Percentiles rank a stretch among this genome's conserved stretches.
Evolutionary conservation across 202 grass and related monocot genomes (phyloP).

Genomic region (Carex arenaria): DNA sequence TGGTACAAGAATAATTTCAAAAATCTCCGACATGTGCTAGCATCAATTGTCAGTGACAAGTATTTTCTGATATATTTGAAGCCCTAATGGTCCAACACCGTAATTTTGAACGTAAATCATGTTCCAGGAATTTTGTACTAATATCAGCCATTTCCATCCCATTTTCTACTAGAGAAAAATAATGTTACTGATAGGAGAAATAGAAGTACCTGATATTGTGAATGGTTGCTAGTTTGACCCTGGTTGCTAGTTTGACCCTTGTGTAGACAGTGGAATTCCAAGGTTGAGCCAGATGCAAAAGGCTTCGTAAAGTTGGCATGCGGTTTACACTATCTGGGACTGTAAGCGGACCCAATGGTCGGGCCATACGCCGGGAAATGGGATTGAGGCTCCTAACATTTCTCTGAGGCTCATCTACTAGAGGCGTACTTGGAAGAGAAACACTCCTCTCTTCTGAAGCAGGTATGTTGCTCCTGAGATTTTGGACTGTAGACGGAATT

Average conservation of each 20-base stretch:
- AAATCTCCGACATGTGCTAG: too few species aligned
- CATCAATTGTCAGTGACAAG: too few species aligned
- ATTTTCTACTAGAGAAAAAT: neutral
- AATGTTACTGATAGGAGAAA: neutral
- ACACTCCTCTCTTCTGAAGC: neutral
- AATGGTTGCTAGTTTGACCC: neutral
- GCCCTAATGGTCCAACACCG: neutral
- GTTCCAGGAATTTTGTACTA: neutral
- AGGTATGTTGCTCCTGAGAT: neutral
- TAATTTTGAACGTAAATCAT: neutral
- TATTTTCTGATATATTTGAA: neutral
- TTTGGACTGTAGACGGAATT: neutral
- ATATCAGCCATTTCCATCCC: neutral
- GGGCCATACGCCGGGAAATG: too few species aligned
- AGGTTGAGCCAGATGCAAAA: too few species aligned
- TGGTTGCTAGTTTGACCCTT: neutral
- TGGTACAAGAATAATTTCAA: too few species aligned
- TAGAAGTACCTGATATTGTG: neutral
- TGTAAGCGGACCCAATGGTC: neutral
- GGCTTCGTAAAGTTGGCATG: too few species aligned
- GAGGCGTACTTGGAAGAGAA: neutral
- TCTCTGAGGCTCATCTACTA: neutral
- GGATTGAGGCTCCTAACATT: neutral
- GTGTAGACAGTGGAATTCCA: too few species aligned
- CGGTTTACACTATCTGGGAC: too few species aligned